phyloP scores from a whole-genome alignment of 1,139 yeast genomes.

The Arxiozyma bovina region DNA sequence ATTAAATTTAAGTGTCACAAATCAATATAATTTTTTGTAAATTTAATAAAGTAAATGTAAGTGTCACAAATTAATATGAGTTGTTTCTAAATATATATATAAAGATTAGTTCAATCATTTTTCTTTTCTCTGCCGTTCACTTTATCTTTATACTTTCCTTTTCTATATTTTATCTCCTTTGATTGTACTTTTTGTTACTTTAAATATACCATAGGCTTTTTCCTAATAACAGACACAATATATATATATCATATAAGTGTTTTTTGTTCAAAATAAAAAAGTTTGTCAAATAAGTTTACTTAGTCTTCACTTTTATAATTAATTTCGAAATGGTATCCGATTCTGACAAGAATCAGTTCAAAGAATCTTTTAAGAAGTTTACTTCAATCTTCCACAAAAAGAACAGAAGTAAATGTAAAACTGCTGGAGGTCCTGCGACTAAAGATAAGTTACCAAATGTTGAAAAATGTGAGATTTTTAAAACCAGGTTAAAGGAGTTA shows the following conservation, averaged over 20 bases:
- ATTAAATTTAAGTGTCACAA: not conserved
- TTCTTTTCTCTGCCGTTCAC: not conserved
- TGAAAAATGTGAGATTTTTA: not conserved
- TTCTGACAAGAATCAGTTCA: not conserved
- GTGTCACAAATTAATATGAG: no score
- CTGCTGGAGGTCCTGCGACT: not conserved
- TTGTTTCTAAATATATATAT: no score
- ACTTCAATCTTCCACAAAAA: not conserved
- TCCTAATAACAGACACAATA: not conserved
- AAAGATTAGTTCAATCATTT: not conserved
- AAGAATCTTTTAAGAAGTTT: not conserved
- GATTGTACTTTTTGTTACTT: no score
- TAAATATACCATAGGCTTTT: not conserved
- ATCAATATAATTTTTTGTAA: no score
- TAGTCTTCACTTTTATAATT: not conserved
- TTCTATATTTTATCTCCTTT: no score
- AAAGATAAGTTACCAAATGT: not conserved
- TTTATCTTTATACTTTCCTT: no score
- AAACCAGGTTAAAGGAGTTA: not conserved
- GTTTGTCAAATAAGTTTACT: not conserved
- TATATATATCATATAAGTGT: not conserved
- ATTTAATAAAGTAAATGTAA: no score
- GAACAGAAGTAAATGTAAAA: not conserved
- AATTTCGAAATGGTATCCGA: not conserved
- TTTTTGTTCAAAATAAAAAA: not conserved